A percentile compares a stretch with the other conserved stretches of the same genome.
Evolutionary conservation across 169 alveolate genomes (phyloP).

Genomic region (Cystoisospora suis): DNA sequence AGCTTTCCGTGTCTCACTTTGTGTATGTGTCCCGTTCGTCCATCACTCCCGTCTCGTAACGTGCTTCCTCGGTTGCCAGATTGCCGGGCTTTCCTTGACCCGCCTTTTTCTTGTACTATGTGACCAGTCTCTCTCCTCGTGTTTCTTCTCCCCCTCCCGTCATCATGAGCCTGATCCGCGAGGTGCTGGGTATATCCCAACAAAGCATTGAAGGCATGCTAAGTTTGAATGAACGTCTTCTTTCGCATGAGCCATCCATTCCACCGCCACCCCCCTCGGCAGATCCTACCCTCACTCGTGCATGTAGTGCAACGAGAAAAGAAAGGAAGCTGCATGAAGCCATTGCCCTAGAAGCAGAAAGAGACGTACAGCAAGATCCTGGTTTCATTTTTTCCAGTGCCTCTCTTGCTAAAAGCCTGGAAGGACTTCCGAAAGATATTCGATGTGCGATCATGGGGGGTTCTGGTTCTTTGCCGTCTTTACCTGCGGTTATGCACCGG

Average conservation of each 20-base stretch:
- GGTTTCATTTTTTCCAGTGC: too few relatives aligned
- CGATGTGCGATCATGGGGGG: not conserved
- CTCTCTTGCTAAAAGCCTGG: not conserved
- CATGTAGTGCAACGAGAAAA: not conserved
- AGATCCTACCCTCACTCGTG: not conserved
- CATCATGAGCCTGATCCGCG: slow-evolving; percentile 7
- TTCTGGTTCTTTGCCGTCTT: not conserved
- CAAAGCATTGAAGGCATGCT: not conserved
- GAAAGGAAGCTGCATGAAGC: not conserved
- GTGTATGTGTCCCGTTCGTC: too few relatives aligned
- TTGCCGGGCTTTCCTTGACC: too few relatives aligned
- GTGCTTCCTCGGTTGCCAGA: not conserved
- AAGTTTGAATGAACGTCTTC: not conserved
- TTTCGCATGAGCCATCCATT: not conserved
- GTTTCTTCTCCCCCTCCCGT: not conserved
- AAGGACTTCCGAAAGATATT: not conserved
- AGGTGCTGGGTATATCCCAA: not conserved
- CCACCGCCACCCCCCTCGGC: slow-evolving; percentile 7
- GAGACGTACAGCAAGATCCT: too few relatives aligned
- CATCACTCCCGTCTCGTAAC: too few relatives aligned
- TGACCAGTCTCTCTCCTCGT: too few relatives aligned
- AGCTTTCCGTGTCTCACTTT: too few relatives aligned
- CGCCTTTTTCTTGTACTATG: not conserved
- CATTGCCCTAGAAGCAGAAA: not conserved
- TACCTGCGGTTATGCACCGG: slow-evolving; percentile 28